These are phyloP conservation scores for Diplocarpon mali DNA, from an alignment of 2,329 filamentous ascomycete genomes.

Conservation along the genomic window DNA sequence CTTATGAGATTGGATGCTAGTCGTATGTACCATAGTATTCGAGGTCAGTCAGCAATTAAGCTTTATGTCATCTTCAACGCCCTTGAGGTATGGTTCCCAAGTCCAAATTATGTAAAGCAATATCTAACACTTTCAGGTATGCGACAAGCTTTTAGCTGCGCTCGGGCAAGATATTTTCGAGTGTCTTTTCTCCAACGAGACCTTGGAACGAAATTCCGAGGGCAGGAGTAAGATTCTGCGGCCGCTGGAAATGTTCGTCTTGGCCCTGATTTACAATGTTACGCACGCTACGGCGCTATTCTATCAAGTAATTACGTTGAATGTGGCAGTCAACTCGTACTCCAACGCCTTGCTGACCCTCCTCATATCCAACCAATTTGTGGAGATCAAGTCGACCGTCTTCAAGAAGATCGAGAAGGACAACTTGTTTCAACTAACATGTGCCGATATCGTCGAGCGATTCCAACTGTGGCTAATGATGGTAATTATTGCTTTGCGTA, in stretches of 20 bases:
- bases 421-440: slow-evolving; percentile 91
- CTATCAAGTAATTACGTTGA: slow-evolving; percentile 95
- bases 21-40: slow-evolving; percentile 95
- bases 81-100: slow-evolving; percentile 50
- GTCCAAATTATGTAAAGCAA: background rate
- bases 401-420: slow-evolving; percentile 99
- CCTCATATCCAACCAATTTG: slow-evolving; percentile 93
- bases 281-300: slow-evolving; percentile 81
- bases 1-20: slow-evolving; percentile 90
- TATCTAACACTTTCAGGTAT: slow-evolving; percentile 68
- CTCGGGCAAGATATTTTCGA: slow-evolving; percentile 94
- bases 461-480: slow-evolving; percentile 98
- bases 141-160: slow-evolving; percentile 79
- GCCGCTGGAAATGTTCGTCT: slow-evolving; percentile 81
- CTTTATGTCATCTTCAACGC: slow-evolving; percentile 99
- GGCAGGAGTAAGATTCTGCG: slow-evolving; percentile 85
- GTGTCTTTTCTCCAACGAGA: slow-evolving; percentile 88
- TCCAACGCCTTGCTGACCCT: slow-evolving; percentile 90
- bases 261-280: slow-evolving; percentile 80
- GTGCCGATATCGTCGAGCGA: slow-evolving; percentile 90
- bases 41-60: slow-evolving; percentile 93
- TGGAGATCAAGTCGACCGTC: slow-evolving; percentile 96
- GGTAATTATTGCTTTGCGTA: slow-evolving; percentile 88
- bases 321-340: slow-evolving; percentile 97
- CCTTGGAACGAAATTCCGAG: slow-evolving; percentile 73